Evolutionary conservation across 2,329 filamentous ascomycete species (phyloP).

Genomic region (Stemphylium lycopersici): DNA sequence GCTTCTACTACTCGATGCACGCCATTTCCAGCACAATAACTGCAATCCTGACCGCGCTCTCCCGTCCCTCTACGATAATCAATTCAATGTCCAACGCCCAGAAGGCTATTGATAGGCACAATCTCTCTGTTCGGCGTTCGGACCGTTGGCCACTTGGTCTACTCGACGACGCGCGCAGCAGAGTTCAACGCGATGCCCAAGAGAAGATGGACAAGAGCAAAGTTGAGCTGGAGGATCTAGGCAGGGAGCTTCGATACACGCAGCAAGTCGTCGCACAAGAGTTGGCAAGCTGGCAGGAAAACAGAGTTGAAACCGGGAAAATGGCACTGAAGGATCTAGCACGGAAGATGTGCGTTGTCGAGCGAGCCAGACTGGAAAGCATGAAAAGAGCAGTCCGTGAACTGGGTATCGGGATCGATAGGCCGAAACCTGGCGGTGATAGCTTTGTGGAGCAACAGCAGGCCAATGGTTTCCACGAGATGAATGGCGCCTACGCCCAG

Average conservation of each 20-base stretch:
- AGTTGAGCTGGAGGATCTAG: slow-evolving; percentile 74
- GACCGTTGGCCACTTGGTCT: slow-evolving; percentile 81
- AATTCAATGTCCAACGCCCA: slow-evolving; percentile 74
- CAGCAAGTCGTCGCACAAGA: slow-evolving; percentile 93
- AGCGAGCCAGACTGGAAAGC: slow-evolving; percentile 78
- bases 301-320: slow-evolving; percentile 78
- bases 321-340: slow-evolving; percentile 78
- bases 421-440: background rate
- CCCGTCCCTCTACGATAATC: slow-evolving; percentile 79
- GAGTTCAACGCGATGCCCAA: slow-evolving; percentile 82
- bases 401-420: slow-evolving; percentile 19
- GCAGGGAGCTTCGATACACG: slow-evolving; percentile 84
- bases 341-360: slow-evolving; percentile 76
- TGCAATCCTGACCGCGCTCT: slow-evolving; percentile 79
- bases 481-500: background rate
- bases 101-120: slow-evolving; percentile 78
- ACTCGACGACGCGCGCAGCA: slow-evolving; percentile 84
- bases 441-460: too few relatives aligned
- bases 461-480: background rate
- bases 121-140: slow-evolving; percentile 73
- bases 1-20: slow-evolving; percentile 77
- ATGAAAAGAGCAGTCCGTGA: slow-evolving; percentile 79
- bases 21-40: slow-evolving; percentile 84
- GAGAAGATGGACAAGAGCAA: slow-evolving; percentile 75
- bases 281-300: slow-evolving; percentile 91